A percentile compares a stretch with the other conserved stretches of the same genome.
Conservation (phyloP, 2,329 filamentous ascomycete genomes). For the Claviceps monticola region DNA sequence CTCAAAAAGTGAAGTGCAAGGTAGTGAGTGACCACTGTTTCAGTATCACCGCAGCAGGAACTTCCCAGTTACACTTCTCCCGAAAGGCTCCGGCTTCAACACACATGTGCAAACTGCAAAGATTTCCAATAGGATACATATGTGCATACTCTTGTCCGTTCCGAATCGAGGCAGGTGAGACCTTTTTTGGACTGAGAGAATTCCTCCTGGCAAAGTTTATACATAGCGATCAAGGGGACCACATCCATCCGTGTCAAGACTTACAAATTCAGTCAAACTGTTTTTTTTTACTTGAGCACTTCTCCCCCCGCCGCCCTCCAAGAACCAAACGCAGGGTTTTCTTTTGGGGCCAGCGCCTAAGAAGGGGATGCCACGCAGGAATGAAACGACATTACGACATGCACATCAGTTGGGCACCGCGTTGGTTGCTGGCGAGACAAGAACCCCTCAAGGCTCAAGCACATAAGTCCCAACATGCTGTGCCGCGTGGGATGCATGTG, state of each 20-base stretch:
- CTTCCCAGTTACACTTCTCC: too few species aligned
- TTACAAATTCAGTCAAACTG: not conserved
- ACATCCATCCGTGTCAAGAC: not conserved
- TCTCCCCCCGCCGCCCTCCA: not conserved
- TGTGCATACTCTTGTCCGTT: not conserved
- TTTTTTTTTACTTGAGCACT: too few species aligned
- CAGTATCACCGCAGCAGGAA: too few species aligned
- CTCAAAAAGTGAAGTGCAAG: too few species aligned
- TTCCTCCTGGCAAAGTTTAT: too few species aligned
- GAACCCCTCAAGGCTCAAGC: not conserved
- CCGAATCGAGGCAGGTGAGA: too few species aligned
- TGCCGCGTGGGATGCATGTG: not conserved
- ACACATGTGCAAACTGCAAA: not conserved
- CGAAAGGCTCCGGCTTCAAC: not conserved
- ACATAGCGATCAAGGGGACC: not conserved
- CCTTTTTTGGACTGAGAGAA: not conserved
- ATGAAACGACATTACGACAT: not conserved
- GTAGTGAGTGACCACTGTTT: too few species aligned
- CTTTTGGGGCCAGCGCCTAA: not conserved
- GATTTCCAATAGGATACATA: too few species aligned
- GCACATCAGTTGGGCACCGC: not conserved
- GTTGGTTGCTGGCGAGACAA: not conserved
- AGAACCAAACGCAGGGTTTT: not conserved
- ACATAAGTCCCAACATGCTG: not conserved
- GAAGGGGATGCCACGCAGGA: not conserved